phyloP scores from a whole-genome alignment of 1,284 basidiomycete species.

The Ceratobasidium sp. region DNA sequence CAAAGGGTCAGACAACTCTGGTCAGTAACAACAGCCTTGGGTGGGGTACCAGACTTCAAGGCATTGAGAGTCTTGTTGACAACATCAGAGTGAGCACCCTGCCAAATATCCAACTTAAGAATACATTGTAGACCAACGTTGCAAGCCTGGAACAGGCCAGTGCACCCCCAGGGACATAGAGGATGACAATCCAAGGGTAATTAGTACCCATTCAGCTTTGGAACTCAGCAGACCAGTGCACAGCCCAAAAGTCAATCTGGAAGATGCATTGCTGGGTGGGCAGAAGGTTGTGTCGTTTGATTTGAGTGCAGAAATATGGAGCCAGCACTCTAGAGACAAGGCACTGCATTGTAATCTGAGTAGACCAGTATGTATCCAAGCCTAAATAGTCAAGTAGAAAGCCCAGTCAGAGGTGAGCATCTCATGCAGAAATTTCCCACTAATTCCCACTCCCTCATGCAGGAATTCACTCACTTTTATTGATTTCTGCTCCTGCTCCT shows the following conservation, averaged over 20 bases:
- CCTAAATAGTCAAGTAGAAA: conserved; percentile 12
- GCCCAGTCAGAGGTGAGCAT: conserved; percentile 2
- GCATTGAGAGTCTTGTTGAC: conserved; percentile 50
- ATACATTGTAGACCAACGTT: conserved; percentile 56
- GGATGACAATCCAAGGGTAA: conserved; percentile 51
- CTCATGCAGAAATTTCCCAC: too few relatives aligned
- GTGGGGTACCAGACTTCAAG: background rate
- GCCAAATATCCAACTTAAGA: conserved; percentile 55
- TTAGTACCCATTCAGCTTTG: conserved; percentile 53
- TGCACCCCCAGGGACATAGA: conserved; percentile 53
- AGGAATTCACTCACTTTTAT: too few relatives aligned
- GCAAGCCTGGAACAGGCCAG: conserved; percentile 54
- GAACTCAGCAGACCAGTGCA: conserved; percentile 58
- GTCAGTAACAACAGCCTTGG: background rate
- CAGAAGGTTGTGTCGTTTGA: conserved; percentile 4
- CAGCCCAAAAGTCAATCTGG: conserved; percentile 59
- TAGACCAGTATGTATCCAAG: conserved; percentile 2
- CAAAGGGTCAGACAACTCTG: conserved; percentile 10
- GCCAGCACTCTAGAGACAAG: background rate
- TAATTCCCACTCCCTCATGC: too few relatives aligned
- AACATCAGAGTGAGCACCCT: conserved; percentile 55
- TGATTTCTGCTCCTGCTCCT: too few relatives aligned
- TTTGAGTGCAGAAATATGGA: conserved; percentile 5
- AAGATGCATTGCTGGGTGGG: conserved; percentile 49
- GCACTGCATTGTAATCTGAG: background rate